phyloP scores from a whole-genome alignment of 768 basidiomycete genomes.

The Hypholoma sublateritium region DNA sequence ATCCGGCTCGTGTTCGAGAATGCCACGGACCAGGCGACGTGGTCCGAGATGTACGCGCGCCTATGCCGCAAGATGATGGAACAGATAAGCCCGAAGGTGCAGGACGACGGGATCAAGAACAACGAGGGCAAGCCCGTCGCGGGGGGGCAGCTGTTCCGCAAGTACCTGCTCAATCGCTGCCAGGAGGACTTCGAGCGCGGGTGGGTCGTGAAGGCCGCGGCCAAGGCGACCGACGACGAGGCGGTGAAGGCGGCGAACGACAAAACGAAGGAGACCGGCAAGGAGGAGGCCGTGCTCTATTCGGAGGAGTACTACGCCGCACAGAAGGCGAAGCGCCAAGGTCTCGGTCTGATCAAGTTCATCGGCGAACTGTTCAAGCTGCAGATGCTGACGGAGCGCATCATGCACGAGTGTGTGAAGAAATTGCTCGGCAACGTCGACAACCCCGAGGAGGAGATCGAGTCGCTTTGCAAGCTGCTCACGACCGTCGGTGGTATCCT shows the following conservation, averaged over 20 bases:
- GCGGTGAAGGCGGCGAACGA: conserved; percentile 71
- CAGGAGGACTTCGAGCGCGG: conserved; percentile 98
- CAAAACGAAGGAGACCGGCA: conserved; percentile 42
- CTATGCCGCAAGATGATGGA: conserved; percentile 96
- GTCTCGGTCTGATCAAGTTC: conserved; percentile 96
- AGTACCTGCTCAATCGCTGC: conserved; percentile 94
- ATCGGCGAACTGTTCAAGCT: conserved; percentile 99
- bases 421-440: conserved; percentile 91
- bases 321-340: conserved; percentile 95
- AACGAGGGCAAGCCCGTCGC: conserved; percentile 57
- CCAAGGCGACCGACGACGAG: conserved; percentile 81
- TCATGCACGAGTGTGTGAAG: conserved; percentile 99
- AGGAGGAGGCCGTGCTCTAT: conserved; percentile 72
- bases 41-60: conserved; percentile 97
- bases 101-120: conserved; percentile 77
- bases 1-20: conserved; percentile 96
- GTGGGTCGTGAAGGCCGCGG: conserved; percentile 86
- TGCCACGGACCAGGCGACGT: conserved; percentile 92
- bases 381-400: conserved; percentile 96
- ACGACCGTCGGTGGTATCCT: conserved; percentile 84
- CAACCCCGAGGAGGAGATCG: conserved; percentile 96
- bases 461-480: conserved; percentile 91
- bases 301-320: conserved; percentile 96
- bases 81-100: conserved; percentile 82
- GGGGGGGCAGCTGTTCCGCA: conserved; percentile 93